A percentile compares a stretch with the other conserved stretches of the same genome.
Conservation (phyloP, 495 filamentous ascomycete genomes). For the Physcia stellaris region DNA sequence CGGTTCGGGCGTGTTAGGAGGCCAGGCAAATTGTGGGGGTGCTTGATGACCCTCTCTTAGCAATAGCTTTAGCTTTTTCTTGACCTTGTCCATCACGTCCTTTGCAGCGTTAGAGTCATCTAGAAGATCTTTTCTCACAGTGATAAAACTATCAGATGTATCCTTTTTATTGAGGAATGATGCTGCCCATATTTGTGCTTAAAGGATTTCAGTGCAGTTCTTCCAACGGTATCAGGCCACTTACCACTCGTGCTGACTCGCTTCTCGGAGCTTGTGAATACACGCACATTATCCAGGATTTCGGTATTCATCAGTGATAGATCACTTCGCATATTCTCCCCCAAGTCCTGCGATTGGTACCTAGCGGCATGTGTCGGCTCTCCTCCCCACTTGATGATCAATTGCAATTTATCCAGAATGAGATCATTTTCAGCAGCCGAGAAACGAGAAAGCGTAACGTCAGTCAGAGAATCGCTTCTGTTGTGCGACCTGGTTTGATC, state of each 20-base stretch:
- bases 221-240: constrained; percentile 13
- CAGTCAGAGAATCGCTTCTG: constrained; percentile 70
- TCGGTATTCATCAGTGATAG: constrained; percentile 86
- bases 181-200: constrained; percentile 87
- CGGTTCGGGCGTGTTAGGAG: constrained; percentile 78
- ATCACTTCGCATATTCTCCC: constrained; percentile 91
- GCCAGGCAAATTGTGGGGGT: constrained; percentile 93
- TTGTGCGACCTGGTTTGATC: constrained; percentile 3
- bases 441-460: constrained; percentile 75
- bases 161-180: constrained; percentile 84
- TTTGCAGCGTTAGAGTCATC: constrained; percentile 99
- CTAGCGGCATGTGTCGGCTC: constrained; percentile 95
- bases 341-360: constrained; percentile 89
- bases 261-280: constrained; percentile 90
- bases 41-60: constrained; percentile 76
- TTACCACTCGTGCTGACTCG: constrained; percentile 80
- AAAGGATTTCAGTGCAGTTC: constrained; percentile 11
- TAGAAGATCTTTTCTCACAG: constrained; percentile 81
- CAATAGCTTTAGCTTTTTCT: constrained; percentile 92
- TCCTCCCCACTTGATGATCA: constrained; percentile 98
- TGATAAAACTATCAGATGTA: constrained; percentile 67
- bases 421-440: constrained; percentile 81
- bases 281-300: constrained; percentile 73
- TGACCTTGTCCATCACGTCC: constrained; percentile 98
- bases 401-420: constrained; percentile 84